phyloP scores from a whole-genome alignment of 169 alveolate species.

The Prorocentrum cordatum region DNA sequence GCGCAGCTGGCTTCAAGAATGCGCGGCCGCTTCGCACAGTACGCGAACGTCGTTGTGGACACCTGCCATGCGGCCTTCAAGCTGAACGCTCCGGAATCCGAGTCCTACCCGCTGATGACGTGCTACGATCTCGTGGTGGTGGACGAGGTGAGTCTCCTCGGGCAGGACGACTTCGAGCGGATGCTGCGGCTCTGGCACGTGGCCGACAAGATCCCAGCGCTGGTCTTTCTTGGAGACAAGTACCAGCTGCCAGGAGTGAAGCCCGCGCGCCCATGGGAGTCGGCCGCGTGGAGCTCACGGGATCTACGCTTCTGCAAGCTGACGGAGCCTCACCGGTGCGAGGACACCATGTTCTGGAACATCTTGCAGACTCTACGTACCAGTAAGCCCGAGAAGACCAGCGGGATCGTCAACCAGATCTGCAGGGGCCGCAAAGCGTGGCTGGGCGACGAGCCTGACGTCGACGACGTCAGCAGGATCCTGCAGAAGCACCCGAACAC shows the following conservation, averaged over 20 bases:
- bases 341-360: background rate
- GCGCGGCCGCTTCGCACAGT: slow-evolving; percentile 1
- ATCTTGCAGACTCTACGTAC: background rate
- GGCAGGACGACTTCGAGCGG: background rate
- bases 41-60: background rate
- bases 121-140: slow-evolving; percentile 13
- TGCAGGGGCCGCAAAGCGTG: background rate
- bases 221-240: background rate
- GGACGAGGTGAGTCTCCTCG: slow-evolving; percentile 1
- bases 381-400: background rate
- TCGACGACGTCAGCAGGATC: background rate
- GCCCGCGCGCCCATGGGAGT: background rate
- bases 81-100: background rate
- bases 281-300: background rate
- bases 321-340: no score
- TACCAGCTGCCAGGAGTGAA: background rate
- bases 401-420: no score
- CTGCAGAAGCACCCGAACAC: background rate
- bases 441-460: background rate
- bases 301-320: no score
- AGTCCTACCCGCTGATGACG: background rate
- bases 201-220: background rate
- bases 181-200: background rate
- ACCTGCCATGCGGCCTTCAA: slow-evolving; percentile 3
- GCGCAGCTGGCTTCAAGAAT: background rate